Evolutionary conservation across 176 grass and related monocot genomes (phyloP).

Genomic region (Triticum timopheevii): DNA sequence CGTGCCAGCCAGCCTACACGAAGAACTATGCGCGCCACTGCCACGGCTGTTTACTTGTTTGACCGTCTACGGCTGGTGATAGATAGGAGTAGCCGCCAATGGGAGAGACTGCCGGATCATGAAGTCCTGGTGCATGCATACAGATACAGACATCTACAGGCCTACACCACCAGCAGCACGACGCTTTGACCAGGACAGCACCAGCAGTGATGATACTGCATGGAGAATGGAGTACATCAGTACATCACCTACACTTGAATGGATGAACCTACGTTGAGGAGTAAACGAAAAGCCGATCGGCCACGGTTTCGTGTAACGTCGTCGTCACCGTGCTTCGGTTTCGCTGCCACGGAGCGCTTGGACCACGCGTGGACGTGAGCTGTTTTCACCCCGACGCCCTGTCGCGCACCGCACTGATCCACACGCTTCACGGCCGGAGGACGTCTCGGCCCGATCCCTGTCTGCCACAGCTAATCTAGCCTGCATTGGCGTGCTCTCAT

Average conservation of each 20-base stretch:
- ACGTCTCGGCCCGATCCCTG: not conserved
- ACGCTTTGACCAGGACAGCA: not conserved
- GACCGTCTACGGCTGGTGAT: not conserved
- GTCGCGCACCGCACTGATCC: not conserved
- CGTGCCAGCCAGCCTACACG: not conserved
- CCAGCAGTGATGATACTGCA: not conserved
- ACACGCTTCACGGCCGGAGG: not conserved
- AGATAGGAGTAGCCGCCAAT: not conserved
- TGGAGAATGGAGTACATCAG: not conserved
- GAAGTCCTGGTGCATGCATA: not conserved
- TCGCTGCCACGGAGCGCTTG: constrained; percentile 8
- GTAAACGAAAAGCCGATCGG: not conserved
- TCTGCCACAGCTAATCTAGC: not conserved
- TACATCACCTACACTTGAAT: not conserved
- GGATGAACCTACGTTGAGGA: not conserved
- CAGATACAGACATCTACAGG: not conserved
- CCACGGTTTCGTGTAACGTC: not conserved
- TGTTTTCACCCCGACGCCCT: not conserved
- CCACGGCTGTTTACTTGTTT: constrained; percentile 22
- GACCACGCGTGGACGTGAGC: constrained; percentile 6
- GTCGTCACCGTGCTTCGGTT: constrained; percentile 1
- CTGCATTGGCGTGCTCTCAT: not conserved
- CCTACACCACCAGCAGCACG: not conserved
- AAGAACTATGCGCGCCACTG: not conserved
- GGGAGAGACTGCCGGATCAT: not conserved